These are phyloP conservation scores for Kodamaea sp. DNA, from an alignment of 1,139 yeast genomes.

Conservation along the genomic window DNA sequence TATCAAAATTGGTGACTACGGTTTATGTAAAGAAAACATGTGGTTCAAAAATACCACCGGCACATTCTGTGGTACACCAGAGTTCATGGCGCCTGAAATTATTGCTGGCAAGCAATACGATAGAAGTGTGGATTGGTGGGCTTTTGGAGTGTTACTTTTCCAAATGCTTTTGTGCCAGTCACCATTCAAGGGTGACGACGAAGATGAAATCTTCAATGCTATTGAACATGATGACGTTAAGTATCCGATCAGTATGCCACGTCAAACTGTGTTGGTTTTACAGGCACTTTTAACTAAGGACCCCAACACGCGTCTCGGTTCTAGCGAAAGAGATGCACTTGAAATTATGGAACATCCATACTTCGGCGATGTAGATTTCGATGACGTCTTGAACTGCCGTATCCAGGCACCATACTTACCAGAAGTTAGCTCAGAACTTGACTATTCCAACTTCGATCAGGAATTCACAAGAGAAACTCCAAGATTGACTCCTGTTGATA, in stretches of 20 bases:
- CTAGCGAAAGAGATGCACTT: slow-evolving; percentile 83
- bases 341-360: slow-evolving; percentile 96
- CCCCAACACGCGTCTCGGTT: slow-evolving; percentile 79
- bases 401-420: slow-evolving; percentile 86
- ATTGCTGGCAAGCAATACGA: slow-evolving; percentile 89
- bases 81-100: slow-evolving; percentile 98
- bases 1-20: slow-evolving; percentile 94
- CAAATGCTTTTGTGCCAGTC: slow-evolving; percentile 97
- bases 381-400: slow-evolving; percentile 72
- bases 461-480: slow-evolving; percentile 96
- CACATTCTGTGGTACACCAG: slow-evolving; percentile 99
- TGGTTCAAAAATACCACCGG: slow-evolving; percentile 88
- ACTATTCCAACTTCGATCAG: slow-evolving; percentile 89
- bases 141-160: slow-evolving; percentile 92
- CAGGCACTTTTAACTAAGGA: slow-evolving; percentile 91
- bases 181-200: slow-evolving; percentile 98
- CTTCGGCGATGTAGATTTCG: slow-evolving; percentile 86
- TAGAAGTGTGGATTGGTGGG: slow-evolving; percentile 99
- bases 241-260: slow-evolving; percentile 96
- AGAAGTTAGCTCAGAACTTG: slow-evolving; percentile 81
- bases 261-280: slow-evolving; percentile 91
- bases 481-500: slow-evolving; percentile 89
- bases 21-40: slow-evolving; percentile 95
- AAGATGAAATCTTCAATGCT: slow-evolving; percentile 98
- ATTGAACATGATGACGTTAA: slow-evolving; percentile 96